Evolutionary conservation across 2,329 filamentous ascomycete genomes (phyloP), one percentile per base, ranked within the genome.

Genomic region (Dryadomyces quercivorus): DNA sequence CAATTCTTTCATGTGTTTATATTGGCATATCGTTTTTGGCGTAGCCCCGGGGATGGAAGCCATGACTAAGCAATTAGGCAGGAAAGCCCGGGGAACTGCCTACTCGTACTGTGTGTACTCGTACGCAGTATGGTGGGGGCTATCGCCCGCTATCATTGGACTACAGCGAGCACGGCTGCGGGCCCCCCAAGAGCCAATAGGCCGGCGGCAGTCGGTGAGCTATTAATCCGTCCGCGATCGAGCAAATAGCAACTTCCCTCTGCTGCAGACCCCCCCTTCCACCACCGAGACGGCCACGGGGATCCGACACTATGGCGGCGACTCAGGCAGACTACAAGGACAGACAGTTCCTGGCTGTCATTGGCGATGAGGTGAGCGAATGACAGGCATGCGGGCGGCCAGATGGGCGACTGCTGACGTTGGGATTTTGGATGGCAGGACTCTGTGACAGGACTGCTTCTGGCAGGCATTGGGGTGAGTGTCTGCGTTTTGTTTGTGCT

Each of bases 271-370:
- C 21, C 36, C 16, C 10, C 13, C 21, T 22, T 22, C 21, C 20
- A 16, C 45, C 6, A 21, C 21, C 45, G 26, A 34, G 21, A n/a
- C 6, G 43, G 44, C 9, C 18, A 21, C 13, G 44, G 36, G 36
- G n/a, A 38, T 15, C 36, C 9, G 5, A 21, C 18, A 50, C 45
- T 31, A 60, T 54, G 50, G 43, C 42, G 15, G 31, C 53, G n/a
- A 36, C 44, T 2, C 74, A 78, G 62, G 72, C 76, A 59, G 78
- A 82, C 61, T 85, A 76, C 70, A 85, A 90, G 73, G 90, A 97
- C 72, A 82, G 93, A 64, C 86, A 98, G 72, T 95, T 98, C 67
- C 82, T 98, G 56, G 93, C 93, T 60, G 92, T 98, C 50, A 98
- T 98, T 67, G 93, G 93, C 52, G 93, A 98, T 70, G 93, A 98